phyloP scores from a whole-genome alignment of 2,329 filamentous ascomycete genomes.

The Chaetomiaceae sp. region DNA sequence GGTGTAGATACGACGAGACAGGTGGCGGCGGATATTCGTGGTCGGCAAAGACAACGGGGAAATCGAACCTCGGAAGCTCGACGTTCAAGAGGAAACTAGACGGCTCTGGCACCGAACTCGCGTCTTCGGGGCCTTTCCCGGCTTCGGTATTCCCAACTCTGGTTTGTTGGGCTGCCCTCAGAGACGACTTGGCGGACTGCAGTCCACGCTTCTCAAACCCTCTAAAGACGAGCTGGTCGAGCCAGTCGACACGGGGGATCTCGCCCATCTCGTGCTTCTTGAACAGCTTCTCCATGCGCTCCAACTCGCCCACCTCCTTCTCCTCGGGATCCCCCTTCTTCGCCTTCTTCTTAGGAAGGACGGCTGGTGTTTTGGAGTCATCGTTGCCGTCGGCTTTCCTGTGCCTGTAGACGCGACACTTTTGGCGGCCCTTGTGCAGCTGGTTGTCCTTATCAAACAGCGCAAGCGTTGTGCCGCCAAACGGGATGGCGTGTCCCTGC shows the following conservation, averaged over 20 bases:
- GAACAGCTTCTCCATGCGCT: slow-evolving; percentile 81
- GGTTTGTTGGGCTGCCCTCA: slow-evolving; percentile 53
- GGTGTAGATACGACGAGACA: slow-evolving; percentile 67
- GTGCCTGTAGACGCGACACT: slow-evolving; percentile 79
- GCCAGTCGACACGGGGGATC: slow-evolving; percentile 87
- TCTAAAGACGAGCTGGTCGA: slow-evolving; percentile 90
- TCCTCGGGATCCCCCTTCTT: slow-evolving; percentile 53
- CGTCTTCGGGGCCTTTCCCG: slow-evolving; percentile 31
- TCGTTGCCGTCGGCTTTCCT: slow-evolving; percentile 81
- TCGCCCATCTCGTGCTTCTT: slow-evolving; percentile 99
- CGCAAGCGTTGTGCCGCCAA: slow-evolving; percentile 86
- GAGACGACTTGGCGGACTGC: slow-evolving; percentile 59
- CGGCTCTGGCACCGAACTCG: slow-evolving; percentile 43
- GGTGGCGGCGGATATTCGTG: slow-evolving; percentile 85
- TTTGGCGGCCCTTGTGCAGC: slow-evolving; percentile 84
- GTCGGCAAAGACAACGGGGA: slow-evolving; percentile 91
- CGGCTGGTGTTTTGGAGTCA: slow-evolving; percentile 71
- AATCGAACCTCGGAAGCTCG: slow-evolving; percentile 91
- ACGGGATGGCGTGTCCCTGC: slow-evolving; percentile 77
- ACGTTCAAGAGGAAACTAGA: slow-evolving; percentile 78
- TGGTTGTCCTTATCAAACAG: slow-evolving; percentile 94
- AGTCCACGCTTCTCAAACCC: slow-evolving; percentile 74
- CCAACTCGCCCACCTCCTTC: slow-evolving; percentile 76
- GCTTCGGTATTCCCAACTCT: slow-evolving; percentile 35
- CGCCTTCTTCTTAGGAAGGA: slow-evolving; percentile 49